Base-by-base conservation (phyloP, 208 protist genomes). In the Acanthamoeba culbertsoni region DNA sequence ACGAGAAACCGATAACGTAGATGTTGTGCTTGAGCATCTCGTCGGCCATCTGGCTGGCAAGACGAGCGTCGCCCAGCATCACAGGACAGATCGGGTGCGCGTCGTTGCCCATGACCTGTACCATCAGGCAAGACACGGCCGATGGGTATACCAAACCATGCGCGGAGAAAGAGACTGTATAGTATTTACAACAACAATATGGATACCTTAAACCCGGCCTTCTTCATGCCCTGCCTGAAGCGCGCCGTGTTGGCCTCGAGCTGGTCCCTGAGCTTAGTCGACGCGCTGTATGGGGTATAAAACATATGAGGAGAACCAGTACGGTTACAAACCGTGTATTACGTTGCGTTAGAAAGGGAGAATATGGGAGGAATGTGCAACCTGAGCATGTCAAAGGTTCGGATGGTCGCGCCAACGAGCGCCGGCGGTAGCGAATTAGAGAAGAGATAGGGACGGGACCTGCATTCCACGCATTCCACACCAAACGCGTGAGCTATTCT, bases 1-100 rank as follows among this genome's bases (percentile, higher is more conserved):
- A 98, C 35, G 79, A 95, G 93, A 98, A 98, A 31, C 94, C 97
- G 63, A 98, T 98, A 45, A 98, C 98, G 90, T 98, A 98, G 93
- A 98, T 98, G 65, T 96, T 97, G 37, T 94, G 86, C n/a, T 95
- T 79, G 46, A 98, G 94, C 97, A 98, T 97, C 31, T 96, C 94
- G 18, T 98, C 94, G 2, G 98, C 97, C 62, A 98, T 97, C 28
- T 97, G 62, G 63, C 89, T 55, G 35, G 98, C 98, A 16, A 98
- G 65, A 31, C 93, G 77, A 12, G 98, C 98, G 73, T 98, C 98
- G 45, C 95, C 92, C n/a, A 95, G 91, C 94, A 98, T 95, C 46
- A 98, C 96, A 35, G 98, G 97, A 5, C 48, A 95, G 92, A 98
- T 98, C 23, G 98, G 97, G 77, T 96, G 97, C 37, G 84, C 86